Base-by-base conservation (phyloP, 768 basidiomycete genomes). In the Mycena galericulata region DNA sequence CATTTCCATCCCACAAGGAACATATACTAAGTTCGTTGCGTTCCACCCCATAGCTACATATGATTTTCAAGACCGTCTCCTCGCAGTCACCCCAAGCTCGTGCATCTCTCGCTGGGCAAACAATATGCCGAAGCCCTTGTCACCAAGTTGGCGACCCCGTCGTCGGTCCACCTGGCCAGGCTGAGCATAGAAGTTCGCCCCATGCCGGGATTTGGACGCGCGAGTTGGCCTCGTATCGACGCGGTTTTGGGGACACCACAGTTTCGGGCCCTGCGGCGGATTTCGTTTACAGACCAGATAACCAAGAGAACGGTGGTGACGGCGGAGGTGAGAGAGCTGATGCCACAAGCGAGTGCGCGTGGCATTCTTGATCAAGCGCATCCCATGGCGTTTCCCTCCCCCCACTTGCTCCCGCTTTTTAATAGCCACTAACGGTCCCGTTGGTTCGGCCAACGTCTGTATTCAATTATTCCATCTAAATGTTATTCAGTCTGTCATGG, bases 271-370 rank as follows among this genome's bases (percentile, higher is more conserved):
- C 43, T 60, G 46, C 58, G 4, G 34, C 43, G 29, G 22, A 2
- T 60, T 27, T 34, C 32, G 14, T 36, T 60, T 45, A 49, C 46
- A 5, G 29, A 60, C 32, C 32, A 49, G 12, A 5, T 32, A 34
- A 32, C 51, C 7, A 26, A 18, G 1, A 6, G 12, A 8, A 20
- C 58, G 2, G 12, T 26, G 1, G 24, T 49, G 32, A 49, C 46
- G n/a, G n/a, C 30, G 43, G 12, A 47, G 32, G 30, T 49, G 45
- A 47, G 22, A 29, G 32, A 4, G 58, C 22, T 47, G n/a, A 60
- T 60, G 58, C 56, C 56, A 9, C 41, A 30, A 14, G 27, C 43
- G 5, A 58, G 29, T 45, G 56, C 56, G 29, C 56, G 56, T 18
- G 40, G 45, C 20, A 49, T 60, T 38, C 46, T 60, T 15, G n/a